Percentiles rank a stretch among this genome's conserved stretches.
phyloP scores from a whole-genome alignment of 148 eudicot species.

The Chenopodium berlandieri region DNA sequence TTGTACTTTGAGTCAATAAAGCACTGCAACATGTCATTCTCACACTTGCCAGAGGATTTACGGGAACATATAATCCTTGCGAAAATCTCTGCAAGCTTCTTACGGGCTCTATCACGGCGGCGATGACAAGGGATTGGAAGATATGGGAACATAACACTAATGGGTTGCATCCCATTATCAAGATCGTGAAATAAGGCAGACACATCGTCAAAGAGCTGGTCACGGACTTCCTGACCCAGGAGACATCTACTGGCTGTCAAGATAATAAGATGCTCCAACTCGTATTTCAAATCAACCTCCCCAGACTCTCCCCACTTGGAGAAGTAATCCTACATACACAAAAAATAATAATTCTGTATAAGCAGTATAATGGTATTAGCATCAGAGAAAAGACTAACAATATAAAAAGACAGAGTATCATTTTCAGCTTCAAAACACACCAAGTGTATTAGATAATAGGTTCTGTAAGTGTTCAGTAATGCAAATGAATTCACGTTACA shows the following conservation, averaged over 20 bases:
- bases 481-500: not conserved
- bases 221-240: slow-evolving; percentile 88
- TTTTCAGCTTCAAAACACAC: not conserved
- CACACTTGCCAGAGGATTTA: slow-evolving; percentile 56
- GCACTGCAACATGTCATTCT: slow-evolving; percentile 86
- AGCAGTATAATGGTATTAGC: not conserved
- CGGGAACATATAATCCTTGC: slow-evolving; percentile 63
- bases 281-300: slow-evolving; percentile 88
- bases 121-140: slow-evolving; percentile 91
- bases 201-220: slow-evolving; percentile 89
- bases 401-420: not conserved
- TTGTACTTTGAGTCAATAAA: slow-evolving; percentile 95
- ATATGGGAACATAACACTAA: slow-evolving; percentile 89
- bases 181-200: slow-evolving; percentile 95
- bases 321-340: slow-evolving; percentile 63
- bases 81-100: slow-evolving; percentile 70
- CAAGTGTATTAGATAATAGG: not conserved
- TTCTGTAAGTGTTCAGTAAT: not conserved
- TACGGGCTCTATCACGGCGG: slow-evolving; percentile 79
- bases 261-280: slow-evolving; percentile 86
- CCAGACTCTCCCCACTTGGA: slow-evolving; percentile 97
- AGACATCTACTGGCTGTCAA: slow-evolving; percentile 94
- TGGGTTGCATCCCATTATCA: slow-evolving; percentile 88
- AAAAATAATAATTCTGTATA: not conserved
- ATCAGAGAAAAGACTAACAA: not conserved